These are phyloP conservation scores for Hylodesmum podocarpum DNA, from an alignment of 306 rosid genomes.

Conservation along the genomic window DNA sequence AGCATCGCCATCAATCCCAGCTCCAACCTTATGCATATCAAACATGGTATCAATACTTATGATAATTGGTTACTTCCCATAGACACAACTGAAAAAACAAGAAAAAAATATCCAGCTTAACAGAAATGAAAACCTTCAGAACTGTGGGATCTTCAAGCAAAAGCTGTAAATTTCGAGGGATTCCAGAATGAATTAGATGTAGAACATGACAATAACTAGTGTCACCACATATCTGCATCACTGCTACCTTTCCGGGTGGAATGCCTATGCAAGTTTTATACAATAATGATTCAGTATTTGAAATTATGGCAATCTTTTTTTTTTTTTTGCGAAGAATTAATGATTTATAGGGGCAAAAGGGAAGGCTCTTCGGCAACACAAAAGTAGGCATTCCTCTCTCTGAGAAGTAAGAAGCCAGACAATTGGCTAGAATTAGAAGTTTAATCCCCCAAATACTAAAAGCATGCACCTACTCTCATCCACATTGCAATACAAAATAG, in stretches of 20 bases:
- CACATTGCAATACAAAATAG: slow-evolving; percentile 1
- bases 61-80: neutral
- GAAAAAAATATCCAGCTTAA: neutral
- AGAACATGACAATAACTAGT: slow-evolving; percentile 66
- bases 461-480: neutral
- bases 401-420: neutral
- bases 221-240: slow-evolving; percentile 79
- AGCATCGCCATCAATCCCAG: slow-evolving; percentile 68
- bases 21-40: slow-evolving; percentile 67
- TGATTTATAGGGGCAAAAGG: slow-evolving; percentile 5
- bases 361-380: neutral
- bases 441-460: neutral
- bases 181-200: slow-evolving; percentile 85
- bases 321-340: neutral
- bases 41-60: slow-evolving; percentile 1
- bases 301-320: neutral
- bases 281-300: slow-evolving; percentile 23
- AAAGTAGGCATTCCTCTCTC: slow-evolving; percentile 1
- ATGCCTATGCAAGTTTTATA: slow-evolving; percentile 52
- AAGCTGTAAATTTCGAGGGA: slow-evolving; percentile 62
- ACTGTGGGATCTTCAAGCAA: slow-evolving; percentile 72
- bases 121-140: slow-evolving; percentile 56
- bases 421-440: slow-evolving; percentile 10
- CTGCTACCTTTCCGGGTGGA: slow-evolving; percentile 81
- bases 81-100: neutral